Base-by-base conservation (phyloP, 208 protist genomes). In the Leptomonas pyrrhocoris region DNA sequence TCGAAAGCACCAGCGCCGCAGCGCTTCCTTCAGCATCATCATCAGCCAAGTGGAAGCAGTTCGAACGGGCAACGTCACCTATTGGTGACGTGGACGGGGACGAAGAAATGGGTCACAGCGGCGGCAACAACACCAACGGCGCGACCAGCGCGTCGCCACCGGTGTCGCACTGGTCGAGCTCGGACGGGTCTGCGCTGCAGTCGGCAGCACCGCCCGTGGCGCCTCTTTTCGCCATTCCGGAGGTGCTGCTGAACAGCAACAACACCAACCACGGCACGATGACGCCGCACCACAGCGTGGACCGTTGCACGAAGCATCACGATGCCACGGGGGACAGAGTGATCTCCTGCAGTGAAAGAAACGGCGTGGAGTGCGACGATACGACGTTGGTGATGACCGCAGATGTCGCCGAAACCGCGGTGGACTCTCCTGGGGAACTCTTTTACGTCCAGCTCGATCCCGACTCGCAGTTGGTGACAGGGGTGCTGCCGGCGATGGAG, bases 391-490 rank as follows among this genome's bases (percentile, higher is more conserved):
- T 46, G 51, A 21, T 21, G 38, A 28, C 27, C 21, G 62, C 62
- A 28, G 63, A 31, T 23, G 49, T 23, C 7, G 59, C 71, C 30
- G 23, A 12, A n/a, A n/a, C n/a, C n/a, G n/a, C n/a, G n/a, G n/a
- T n/a, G 34, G 55, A 71, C 38, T 25, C 43, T 19, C 11, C 63
- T 7, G 57, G 56, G 15, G 72, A 77, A 16, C 50, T 77, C 28
- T 77, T 77, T 30, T 77, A 77, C 42, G 72, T 77, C 7, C 62
- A 77, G 42, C 72, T 77, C 12, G 72, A 77, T 48, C 49, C 72
- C 36, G 55, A 77, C 50, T 49, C 72, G 42, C 55, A 66, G 55
- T 27, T 59, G 30, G 51, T 77, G 46, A 77, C 72, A 5, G 72
- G 72, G 7, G 72, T 77, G 48, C 63, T 77, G 55, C 63, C 72